These are phyloP conservation scores for Chlamydomonas sphaeroides DNA, from an alignment of 139 green algal species.

Conservation along the genomic window DNA sequence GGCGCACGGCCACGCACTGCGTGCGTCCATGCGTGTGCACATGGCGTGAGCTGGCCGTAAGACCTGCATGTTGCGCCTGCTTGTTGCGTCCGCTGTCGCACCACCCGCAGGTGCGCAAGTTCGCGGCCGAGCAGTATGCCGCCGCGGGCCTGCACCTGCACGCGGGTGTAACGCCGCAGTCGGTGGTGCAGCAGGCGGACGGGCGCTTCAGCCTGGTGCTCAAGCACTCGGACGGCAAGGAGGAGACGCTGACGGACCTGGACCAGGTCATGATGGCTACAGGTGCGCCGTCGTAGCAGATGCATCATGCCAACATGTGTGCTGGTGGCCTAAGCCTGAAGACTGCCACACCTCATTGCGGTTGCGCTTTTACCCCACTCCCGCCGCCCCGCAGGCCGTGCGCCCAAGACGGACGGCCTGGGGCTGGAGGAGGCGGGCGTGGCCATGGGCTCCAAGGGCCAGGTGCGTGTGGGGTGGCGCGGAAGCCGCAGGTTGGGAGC, in stretches of 20 bases:
- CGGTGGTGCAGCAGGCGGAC: constrained; percentile 53
- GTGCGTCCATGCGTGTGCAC: too few species aligned
- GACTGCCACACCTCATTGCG: too few species aligned
- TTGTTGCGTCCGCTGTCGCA: neutral
- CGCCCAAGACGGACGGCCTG: constrained; percentile 79
- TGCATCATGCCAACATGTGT: too few species aligned
- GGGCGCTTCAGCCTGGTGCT: constrained; percentile 57
- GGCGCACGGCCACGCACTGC: too few species aligned
- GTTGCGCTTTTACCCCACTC: too few species aligned
- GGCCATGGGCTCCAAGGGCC: constrained; percentile 56
- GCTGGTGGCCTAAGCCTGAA: too few species aligned
- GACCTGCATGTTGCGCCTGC: too few species aligned
- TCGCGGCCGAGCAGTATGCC: constrained; percentile 68
- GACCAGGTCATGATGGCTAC: constrained; percentile 78
- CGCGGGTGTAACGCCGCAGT: constrained; percentile 51
- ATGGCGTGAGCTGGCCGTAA: too few species aligned
- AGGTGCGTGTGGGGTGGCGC: constrained; percentile 63
- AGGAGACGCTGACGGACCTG: constrained; percentile 53
- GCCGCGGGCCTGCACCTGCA: constrained; percentile 73
- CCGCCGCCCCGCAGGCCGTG: constrained; percentile 85
- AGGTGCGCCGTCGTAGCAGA: constrained; percentile 43
- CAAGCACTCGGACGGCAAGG: constrained; percentile 51
- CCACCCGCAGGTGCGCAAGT: constrained; percentile 62
- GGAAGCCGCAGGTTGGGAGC: too few species aligned
- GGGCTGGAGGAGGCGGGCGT: constrained; percentile 84